Percentiles rank a stretch among this genome's conserved stretches.
Evolutionary conservation across 1,139 yeast species (phyloP).

Genomic region (Yamadazyma triangularis): DNA sequence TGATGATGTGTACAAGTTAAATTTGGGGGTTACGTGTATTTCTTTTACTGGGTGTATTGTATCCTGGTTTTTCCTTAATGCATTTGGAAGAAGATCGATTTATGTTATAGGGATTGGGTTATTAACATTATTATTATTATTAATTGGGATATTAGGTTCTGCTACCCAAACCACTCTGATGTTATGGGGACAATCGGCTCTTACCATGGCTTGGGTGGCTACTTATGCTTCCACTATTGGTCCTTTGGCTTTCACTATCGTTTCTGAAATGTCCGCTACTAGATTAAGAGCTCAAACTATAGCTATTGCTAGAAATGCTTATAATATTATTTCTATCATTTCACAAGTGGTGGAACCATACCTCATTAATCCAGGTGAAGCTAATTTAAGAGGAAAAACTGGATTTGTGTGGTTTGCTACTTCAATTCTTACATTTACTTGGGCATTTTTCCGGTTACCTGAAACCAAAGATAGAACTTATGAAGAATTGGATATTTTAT

Average conservation of each 20-base stretch:
- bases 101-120: constrained; percentile 17
- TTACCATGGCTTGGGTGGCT: constrained; percentile 21
- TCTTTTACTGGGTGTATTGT: constrained; percentile 10
- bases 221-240: constrained; percentile 21
- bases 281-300: constrained; percentile 22
- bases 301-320: constrained; percentile 21
- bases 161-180: constrained; percentile 15
- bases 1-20: constrained; percentile 17
- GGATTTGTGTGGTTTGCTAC: constrained; percentile 39
- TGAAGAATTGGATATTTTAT: constrained; percentile 21
- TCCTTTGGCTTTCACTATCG: constrained; percentile 21
- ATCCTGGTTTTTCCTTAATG: constrained; percentile 18
- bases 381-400: constrained; percentile 22
- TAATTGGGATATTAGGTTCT: constrained; percentile 36
- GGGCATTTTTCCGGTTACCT: constrained; percentile 22
- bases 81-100: constrained; percentile 17
- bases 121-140: constrained; percentile 31
- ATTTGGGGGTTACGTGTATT: constrained; percentile 23
- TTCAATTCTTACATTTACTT: constrained; percentile 19
- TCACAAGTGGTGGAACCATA: constrained; percentile 22
- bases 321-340: constrained; percentile 16
- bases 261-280: constrained; percentile 21
- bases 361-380: constrained; percentile 19
- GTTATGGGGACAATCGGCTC: constrained; percentile 21
- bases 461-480: constrained; percentile 20